Conservation (phyloP, 2,329 filamentous ascomycete species). For the Cytospora piceae region DNA sequence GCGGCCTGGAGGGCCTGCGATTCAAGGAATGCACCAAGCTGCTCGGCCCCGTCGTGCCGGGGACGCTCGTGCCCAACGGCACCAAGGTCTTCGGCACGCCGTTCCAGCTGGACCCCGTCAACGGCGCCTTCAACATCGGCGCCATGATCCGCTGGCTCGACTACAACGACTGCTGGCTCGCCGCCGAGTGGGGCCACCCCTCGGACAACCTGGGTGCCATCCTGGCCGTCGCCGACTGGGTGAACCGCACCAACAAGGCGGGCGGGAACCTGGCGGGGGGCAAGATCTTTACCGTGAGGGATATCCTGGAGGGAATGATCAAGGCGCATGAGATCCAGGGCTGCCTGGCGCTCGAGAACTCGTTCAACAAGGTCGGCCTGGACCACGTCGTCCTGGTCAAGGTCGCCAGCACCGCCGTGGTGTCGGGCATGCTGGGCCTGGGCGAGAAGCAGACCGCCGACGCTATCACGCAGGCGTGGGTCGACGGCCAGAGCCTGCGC, state of each 20-base stretch:
- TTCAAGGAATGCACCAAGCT: slow-evolving; percentile 97
- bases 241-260: slow-evolving; percentile 83
- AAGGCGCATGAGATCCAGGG: slow-evolving; percentile 99
- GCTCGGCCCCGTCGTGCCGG: slow-evolving; percentile 87
- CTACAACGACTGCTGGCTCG: slow-evolving; percentile 99
- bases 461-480: slow-evolving; percentile 95
- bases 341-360: slow-evolving; percentile 94
- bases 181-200: slow-evolving; percentile 97
- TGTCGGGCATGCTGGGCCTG: slow-evolving; percentile 93
- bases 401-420: slow-evolving; percentile 91
- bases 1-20: slow-evolving; percentile 90
- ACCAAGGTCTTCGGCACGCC: slow-evolving; percentile 88
- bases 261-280: slow-evolving; percentile 81
- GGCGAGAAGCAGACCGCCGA: slow-evolving; percentile 89
- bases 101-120: slow-evolving; percentile 93
- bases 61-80: slow-evolving; percentile 89
- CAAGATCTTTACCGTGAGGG: slow-evolving; percentile 84
- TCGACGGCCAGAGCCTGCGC: slow-evolving; percentile 92
- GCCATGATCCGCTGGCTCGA: slow-evolving; percentile 99
- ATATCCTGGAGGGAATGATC: slow-evolving; percentile 96
- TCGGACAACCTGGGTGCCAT: slow-evolving; percentile 98
- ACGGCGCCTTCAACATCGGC: slow-evolving; percentile 97
- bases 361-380: slow-evolving; percentile 96
- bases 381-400: slow-evolving; percentile 99
- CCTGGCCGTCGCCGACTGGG: slow-evolving; percentile 95